Percentiles rank a stretch among this genome's conserved stretches.
Conservation (phyloP, 2,329 filamentous ascomycete species). For the Escovopsis weberi region DNA sequence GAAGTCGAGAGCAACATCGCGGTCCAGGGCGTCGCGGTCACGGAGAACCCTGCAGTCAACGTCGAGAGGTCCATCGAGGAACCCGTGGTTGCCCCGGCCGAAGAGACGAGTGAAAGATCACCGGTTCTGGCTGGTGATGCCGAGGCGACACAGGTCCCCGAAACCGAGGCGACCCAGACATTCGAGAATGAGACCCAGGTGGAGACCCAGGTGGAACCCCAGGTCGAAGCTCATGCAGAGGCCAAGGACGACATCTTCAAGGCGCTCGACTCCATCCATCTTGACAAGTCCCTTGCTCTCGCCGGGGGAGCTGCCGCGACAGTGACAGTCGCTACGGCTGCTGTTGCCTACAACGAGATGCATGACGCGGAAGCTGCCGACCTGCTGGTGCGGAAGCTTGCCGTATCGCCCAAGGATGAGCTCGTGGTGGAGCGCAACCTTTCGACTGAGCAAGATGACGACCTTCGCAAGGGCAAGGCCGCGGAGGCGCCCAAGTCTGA, state of each 20-base stretch:
- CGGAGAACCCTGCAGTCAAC: background rate
- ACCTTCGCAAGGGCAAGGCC: conserved; percentile 2
- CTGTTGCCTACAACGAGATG: conserved; percentile 1
- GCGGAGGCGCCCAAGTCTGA: conserved; percentile 2
- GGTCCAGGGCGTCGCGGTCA: background rate
- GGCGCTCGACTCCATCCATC: conserved; percentile 1
- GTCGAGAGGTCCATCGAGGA: background rate
- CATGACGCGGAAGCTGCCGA: background rate
- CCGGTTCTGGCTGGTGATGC: background rate
- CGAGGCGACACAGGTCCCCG: background rate
- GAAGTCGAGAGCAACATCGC: background rate
- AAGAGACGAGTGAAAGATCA: background rate
- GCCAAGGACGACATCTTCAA: conserved; percentile 2
- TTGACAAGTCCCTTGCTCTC: conserved; percentile 3
- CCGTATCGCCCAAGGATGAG: background rate
- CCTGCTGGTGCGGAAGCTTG: background rate
- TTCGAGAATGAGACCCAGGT: background rate
- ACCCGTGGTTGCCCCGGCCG: background rate
- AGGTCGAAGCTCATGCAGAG: conserved; percentile 3
- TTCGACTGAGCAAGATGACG: conserved; percentile 1
- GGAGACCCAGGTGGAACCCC: background rate
- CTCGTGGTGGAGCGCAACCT: conserved; percentile 1
- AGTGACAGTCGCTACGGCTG: conserved; percentile 3
- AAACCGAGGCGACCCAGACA: background rate
- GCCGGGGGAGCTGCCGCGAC: conserved; percentile 2